Evolutionary conservation across 345 rosid genomes (phyloP).

Genomic region (Bruguiera sexangula): DNA sequence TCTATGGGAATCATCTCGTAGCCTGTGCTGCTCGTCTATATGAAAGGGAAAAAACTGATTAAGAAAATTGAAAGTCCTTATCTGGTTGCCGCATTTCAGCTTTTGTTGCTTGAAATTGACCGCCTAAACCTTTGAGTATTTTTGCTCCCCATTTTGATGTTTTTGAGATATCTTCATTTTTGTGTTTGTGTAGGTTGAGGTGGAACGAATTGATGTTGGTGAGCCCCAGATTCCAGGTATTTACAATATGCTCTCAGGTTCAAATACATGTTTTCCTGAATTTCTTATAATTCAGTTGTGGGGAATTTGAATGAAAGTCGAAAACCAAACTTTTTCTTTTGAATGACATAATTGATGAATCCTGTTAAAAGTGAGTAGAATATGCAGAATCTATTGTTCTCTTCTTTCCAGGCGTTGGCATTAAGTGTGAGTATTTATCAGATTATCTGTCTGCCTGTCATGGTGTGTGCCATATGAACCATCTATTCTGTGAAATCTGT

Average conservation of each 20-base stretch:
- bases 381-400: background rate
- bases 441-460: background rate
- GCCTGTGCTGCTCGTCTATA: too few species aligned
- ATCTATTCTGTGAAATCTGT: background rate
- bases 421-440: background rate
- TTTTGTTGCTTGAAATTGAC: slow-evolving; percentile 1
- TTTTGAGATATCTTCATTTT: background rate
- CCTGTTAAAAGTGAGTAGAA: background rate
- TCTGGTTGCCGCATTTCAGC: background rate
- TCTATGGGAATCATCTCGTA: too few species aligned
- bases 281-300: background rate
- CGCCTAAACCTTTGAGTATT: background rate
- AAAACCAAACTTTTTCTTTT: background rate
- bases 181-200: slow-evolving; percentile 52
- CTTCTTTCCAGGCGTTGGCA: background rate
- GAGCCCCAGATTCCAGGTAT: slow-evolving; percentile 52
- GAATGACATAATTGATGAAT: background rate
- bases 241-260: slow-evolving; percentile 9
- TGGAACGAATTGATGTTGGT: slow-evolving; percentile 74
- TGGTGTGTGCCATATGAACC: background rate
- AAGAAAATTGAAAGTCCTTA: background rate
- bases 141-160: background rate
- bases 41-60: too few species aligned
- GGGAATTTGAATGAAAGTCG: background rate
- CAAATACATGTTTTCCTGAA: background rate